A percentile compares a stretch with the other conserved stretches of the same genome.
Conservation (phyloP, 164 flowering plant genomes). For the Tetrastigma voinierianum region DNA sequence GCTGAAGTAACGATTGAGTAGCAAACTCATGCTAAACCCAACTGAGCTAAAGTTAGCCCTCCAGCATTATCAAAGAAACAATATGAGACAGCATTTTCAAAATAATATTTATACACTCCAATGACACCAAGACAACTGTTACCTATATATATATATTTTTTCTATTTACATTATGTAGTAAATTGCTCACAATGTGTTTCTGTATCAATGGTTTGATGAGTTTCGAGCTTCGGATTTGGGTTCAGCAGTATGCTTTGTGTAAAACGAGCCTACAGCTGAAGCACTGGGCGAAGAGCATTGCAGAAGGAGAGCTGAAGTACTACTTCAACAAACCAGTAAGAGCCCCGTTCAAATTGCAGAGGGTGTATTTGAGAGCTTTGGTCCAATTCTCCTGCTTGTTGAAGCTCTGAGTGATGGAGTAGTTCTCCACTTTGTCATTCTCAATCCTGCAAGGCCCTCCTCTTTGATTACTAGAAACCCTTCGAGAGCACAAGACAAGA, state of each 20-base stretch:
- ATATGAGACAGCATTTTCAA: too few species aligned
- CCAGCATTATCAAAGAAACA: too few species aligned
- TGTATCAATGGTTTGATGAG: conserved; percentile 13
- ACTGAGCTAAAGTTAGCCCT: too few species aligned
- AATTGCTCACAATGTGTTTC: not conserved
- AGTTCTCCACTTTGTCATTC: conserved; percentile 86
- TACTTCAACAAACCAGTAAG: conserved; percentile 90
- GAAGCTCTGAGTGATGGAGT: conserved; percentile 93
- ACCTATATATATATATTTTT: not conserved
- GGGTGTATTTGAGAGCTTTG: conserved; percentile 94
- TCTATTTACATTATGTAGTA: conserved; percentile 12
- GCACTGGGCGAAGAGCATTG: conserved; percentile 50
- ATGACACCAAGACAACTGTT: too few species aligned
- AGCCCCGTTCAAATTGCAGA: conserved; percentile 94
- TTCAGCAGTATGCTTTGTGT: conserved; percentile 38
- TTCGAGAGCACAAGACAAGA: not conserved
- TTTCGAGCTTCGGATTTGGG: conserved; percentile 31
- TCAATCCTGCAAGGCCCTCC: conserved; percentile 73
- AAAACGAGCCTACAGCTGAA: conserved; percentile 40
- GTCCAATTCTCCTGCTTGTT: conserved; percentile 98
- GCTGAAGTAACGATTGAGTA: too few species aligned
- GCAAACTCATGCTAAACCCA: too few species aligned
- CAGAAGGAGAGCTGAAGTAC: conserved; percentile 82
- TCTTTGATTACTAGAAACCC: not conserved
- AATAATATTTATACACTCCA: too few species aligned